Percentiles rank a stretch among this genome's conserved stretches.
Evolutionary conservation across 1,284 basidiomycete species (phyloP).

Genomic region (Apiotrichum mycotoxinovorans): DNA sequence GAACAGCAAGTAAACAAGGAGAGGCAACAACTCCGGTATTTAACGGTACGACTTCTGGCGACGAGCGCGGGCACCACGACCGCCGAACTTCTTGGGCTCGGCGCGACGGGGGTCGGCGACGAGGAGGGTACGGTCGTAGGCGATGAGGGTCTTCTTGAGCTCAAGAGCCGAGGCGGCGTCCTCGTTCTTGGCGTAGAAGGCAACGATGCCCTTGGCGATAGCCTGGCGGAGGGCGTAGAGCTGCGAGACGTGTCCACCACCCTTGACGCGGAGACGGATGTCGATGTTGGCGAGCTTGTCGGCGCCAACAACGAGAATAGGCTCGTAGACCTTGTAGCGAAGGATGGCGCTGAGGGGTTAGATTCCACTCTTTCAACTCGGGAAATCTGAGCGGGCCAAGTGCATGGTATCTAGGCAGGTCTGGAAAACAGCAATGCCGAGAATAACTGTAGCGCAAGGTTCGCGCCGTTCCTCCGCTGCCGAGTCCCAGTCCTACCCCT

Average conservation of each 20-base stretch:
- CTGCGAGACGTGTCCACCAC: constrained; percentile 99
- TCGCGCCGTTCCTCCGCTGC: too few relatives aligned
- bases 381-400: too few relatives aligned
- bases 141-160: constrained; percentile 91
- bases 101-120: constrained; percentile 98
- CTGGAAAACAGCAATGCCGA: too few relatives aligned
- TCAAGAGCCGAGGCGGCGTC: constrained; percentile 96
- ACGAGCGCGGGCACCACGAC: constrained; percentile 90
- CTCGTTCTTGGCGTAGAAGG: constrained; percentile 96
- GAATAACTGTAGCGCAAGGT: too few relatives aligned
- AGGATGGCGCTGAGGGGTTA: constrained; percentile 64
- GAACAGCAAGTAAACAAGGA: constrained; percentile 3
- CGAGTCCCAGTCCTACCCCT: neutral
- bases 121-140: constrained; percentile 90
- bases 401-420: too few relatives aligned
- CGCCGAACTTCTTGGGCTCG: constrained; percentile 99
- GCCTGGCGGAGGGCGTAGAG: constrained; percentile 99
- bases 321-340: constrained; percentile 98
- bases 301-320: constrained; percentile 81
- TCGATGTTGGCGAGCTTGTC: constrained; percentile 81
- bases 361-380: too few relatives aligned
- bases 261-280: constrained; percentile 97
- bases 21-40: constrained; percentile 41
- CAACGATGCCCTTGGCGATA: constrained; percentile 95
- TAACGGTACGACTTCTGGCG: constrained; percentile 97